phyloP scores from a whole-genome alignment of 1,284 basidiomycete species.

The Cystobasidium pallidum region DNA sequence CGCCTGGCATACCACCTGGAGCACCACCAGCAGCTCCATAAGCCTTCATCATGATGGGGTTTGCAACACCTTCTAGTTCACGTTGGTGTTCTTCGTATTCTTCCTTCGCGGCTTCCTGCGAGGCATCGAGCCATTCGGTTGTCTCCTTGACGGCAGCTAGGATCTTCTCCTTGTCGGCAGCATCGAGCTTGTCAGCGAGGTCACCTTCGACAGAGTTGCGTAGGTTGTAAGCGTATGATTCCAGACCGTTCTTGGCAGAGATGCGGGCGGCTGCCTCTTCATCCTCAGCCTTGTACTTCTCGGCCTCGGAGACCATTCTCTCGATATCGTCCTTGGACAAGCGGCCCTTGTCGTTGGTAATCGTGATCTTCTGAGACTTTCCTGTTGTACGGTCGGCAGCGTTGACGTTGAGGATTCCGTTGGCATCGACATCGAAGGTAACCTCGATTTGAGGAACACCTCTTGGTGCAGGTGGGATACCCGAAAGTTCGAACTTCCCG shows the following conservation, averaged over 20 bases:
- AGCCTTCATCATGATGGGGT: slow-evolving; percentile 79
- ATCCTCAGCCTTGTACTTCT: slow-evolving; percentile 58
- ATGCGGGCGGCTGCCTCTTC: slow-evolving; percentile 66
- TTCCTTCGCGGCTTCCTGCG: slow-evolving; percentile 89
- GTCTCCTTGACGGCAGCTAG: slow-evolving; percentile 80
- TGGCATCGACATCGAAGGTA: slow-evolving; percentile 98
- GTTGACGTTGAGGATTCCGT: slow-evolving; percentile 58
- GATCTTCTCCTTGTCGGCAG: slow-evolving; percentile 85
- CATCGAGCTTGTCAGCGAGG: slow-evolving; percentile 69
- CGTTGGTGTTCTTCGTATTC: slow-evolving; percentile 96
- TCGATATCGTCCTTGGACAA: slow-evolving; percentile 98
- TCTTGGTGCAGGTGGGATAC: slow-evolving; percentile 96
- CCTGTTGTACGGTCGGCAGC: slow-evolving; percentile 88
- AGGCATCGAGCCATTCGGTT: slow-evolving; percentile 85
- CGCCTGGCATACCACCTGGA: slow-evolving; percentile 54
- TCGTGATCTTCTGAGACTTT: slow-evolving; percentile 70
- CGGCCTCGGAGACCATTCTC: slow-evolving; percentile 86
- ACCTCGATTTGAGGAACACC: slow-evolving; percentile 98
- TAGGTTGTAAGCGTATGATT: slow-evolving; percentile 89
- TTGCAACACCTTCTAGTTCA: slow-evolving; percentile 87
- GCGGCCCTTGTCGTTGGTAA: slow-evolving; percentile 70
- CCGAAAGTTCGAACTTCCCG: slow-evolving; percentile 97
- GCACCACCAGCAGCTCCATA: slow-evolving; percentile 68
- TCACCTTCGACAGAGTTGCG: slow-evolving; percentile 82
- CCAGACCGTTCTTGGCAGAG: slow-evolving; percentile 68